Evolutionary conservation across 225 moss, liverwort and hornwort species (phyloP), one percentile per base, ranked within the genome.

Genomic region (Marchantia paleacea): DNA sequence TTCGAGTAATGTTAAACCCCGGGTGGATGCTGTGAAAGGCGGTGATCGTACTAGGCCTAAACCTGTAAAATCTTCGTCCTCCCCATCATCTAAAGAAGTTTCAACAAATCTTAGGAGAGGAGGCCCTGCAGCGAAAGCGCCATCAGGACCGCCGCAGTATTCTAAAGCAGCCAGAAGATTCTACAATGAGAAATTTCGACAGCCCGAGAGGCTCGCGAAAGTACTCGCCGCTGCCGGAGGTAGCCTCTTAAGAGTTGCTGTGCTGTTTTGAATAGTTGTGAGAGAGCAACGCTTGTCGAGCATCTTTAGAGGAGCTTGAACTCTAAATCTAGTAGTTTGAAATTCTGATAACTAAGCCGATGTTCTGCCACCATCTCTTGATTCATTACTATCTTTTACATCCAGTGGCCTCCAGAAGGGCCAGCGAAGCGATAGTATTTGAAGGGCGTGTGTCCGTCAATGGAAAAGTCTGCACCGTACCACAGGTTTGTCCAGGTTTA

Each of bases 181-280:
- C 81, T 95, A 91, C 81, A 99, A 95, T 80, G 91, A 95, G 80
- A 95, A 85, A 16, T 99, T 86, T 67, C 89, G 93, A 29, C 85
- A 89, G 14, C 92, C 93, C 51, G 87, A 99, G 73, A 84, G 97
- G 79, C 85, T 99, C 82, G 91, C 95, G 68, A 99, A 99, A 82
- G 97, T 95, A 49, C 80, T 99, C 80, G 97, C 95, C 29, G 97
- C 95, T 72, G 93, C 92, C 51, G 95, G 97, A 93, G 95, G 97
- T 97, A 76, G 30, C 73, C 52, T 69, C 30, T 48, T 63, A 15
- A 7, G 25, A 5, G 24, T 12, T 55, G 12, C 12, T 26, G 26
- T 55, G n/a, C 28, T 7, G 68, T 13, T 66, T 28, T 8, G 14
- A 65, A 13, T 31, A 29, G 24, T 68, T 11, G 12, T 68, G 10